Percentiles rank a stretch among this genome's conserved stretches.
Evolutionary conservation across 768 basidiomycete genomes (phyloP).

Genomic region (Suillus subaureus): DNA sequence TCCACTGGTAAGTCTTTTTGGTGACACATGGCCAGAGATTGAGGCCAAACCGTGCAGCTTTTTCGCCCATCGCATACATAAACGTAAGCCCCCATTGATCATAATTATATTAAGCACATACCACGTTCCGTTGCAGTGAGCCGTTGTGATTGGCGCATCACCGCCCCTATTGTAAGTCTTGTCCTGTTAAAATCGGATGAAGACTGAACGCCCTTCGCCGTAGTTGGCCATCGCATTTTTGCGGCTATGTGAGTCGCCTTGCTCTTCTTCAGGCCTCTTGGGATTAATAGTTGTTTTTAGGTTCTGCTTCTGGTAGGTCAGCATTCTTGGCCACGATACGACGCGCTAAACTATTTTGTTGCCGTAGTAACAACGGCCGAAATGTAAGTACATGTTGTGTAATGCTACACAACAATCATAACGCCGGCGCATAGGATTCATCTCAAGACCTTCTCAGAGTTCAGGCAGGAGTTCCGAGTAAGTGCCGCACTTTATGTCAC

Average conservation of each 20-base stretch:
- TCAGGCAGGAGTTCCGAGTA: conserved; percentile 27
- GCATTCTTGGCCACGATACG: conserved; percentile 2
- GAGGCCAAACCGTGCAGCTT: conserved; percentile 26
- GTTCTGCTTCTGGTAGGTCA: conserved; percentile 33
- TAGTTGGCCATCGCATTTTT: conserved; percentile 34
- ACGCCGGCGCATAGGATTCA: conserved; percentile 23
- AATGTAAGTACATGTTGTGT: conserved; percentile 25
- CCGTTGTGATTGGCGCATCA: conserved; percentile 30
- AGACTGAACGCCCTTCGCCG: background rate
- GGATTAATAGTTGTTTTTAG: conserved; percentile 26
- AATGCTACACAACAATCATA: conserved; percentile 5
- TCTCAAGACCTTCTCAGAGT: conserved; percentile 24
- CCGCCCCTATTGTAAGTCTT: conserved; percentile 37
- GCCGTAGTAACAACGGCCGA: conserved; percentile 30
- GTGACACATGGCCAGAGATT: background rate
- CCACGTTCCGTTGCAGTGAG: conserved; percentile 23
- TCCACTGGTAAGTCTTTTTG: conserved; percentile 45
- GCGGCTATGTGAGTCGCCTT: conserved; percentile 29
- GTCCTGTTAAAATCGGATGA: background rate
- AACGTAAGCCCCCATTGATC: conserved; percentile 30
- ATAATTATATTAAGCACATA: conserved; percentile 2
- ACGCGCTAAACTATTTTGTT: conserved; percentile 20
- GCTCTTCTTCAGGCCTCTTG: background rate
- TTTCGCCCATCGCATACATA: conserved; percentile 45
- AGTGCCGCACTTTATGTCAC: background rate